Base-by-base conservation (phyloP, 2,329 filamentous ascomycete species). In the Colletotrichum orchidophilum region DNA sequence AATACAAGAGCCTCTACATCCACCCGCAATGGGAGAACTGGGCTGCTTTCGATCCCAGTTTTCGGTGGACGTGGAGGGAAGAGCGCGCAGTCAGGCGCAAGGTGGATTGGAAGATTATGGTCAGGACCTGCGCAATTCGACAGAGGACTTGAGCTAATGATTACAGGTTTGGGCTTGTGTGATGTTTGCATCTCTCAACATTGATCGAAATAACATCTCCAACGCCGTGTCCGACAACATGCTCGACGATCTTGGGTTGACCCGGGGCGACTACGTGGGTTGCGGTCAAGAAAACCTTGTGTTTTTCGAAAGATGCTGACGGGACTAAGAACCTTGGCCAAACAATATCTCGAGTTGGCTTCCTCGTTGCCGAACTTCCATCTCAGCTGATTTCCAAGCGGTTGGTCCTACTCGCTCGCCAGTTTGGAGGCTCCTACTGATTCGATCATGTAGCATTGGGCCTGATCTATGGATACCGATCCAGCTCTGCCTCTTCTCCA, bases 331-430 rank as follows among this genome's bases (percentile, higher is more conserved):
- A 89, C 75, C 78, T 85, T 18, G 88, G 88, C 21, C 83, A 89
- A 75, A 87, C 86, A 0, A 83, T 90, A 49, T 90, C 88, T 73
- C 81, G 84, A 1, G 76, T 88, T 3, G 83, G 83, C 0, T 90
- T 90, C 72, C 79, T 91, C 1, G 78, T 84, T 6, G 88, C 89
- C 0, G 90, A 92, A 75, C 80, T 92, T 1, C 90, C 90, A 0
- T 91, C 89, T 0, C 89, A 91, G 74, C 81, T 92, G 5, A 76
- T 91, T 18, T 86, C 84, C 35, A 92, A 92, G 77, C 86, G 85
- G 76, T 71, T 5, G 5, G 57, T 52, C 75, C 88, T 7, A 86
- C 86, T 52, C 21, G 1, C 5, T 12, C 2, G 26, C 5, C 13
- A 7, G 2, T 1, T 26, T 6, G 12, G 3, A 1, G 5, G 35